Base-by-base conservation (phyloP, 495 filamentous ascomycete species). In the Aspergillus ellipticus region DNA sequence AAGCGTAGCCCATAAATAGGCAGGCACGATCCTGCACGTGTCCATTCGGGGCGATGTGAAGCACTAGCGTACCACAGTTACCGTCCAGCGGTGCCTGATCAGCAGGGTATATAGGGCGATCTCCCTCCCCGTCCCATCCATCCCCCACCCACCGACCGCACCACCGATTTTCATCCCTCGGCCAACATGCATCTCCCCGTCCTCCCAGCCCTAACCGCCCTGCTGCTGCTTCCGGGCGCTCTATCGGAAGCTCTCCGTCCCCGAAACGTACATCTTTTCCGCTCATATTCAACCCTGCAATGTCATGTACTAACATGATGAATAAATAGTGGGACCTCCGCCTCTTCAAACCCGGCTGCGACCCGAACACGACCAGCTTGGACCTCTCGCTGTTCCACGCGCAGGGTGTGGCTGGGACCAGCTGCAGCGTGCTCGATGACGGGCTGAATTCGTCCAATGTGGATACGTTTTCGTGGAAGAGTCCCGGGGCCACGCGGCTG, bases 301-400 rank as follows among this genome's bases (percentile, higher is more conserved):
- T n/a, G n/a, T n/a, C n/a, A n/a, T n/a, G n/a, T n/a, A n/a, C n/a
- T n/a, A n/a, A n/a, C n/a, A n/a, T n/a, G n/a, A n/a, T n/a, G n/a
- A n/a, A n/a, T n/a, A n/a, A n/a, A n/a, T 20, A 72, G 69, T 72
- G 69, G 69, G 66, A 72, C 37, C 51, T 72, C 24, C 64, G 60
- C 51, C 56, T 72, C 49, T 59, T 67, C 46, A 62, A 26, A 8
- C 63, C 65, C 13, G 39, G 45, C 57, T 72, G 69, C 62, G 49
- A 63, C 37, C 49, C 58, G 8, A 57, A 63, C 49, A 24, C 19
- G n/a, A 58, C 61, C 49, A 67, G 67, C 37, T 28, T 62, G 42
- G 42, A 62, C 17, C 19, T 60, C 4, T 61, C 58, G 11, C 43
- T 72, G 13, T 60, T 41, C 26, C 62, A 67, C 16, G 51, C 53